Evolutionary conservation across 2,329 filamentous ascomycete species (phyloP), one percentile per base, ranked within the genome.

Genomic region (Thelonectria blattea): DNA sequence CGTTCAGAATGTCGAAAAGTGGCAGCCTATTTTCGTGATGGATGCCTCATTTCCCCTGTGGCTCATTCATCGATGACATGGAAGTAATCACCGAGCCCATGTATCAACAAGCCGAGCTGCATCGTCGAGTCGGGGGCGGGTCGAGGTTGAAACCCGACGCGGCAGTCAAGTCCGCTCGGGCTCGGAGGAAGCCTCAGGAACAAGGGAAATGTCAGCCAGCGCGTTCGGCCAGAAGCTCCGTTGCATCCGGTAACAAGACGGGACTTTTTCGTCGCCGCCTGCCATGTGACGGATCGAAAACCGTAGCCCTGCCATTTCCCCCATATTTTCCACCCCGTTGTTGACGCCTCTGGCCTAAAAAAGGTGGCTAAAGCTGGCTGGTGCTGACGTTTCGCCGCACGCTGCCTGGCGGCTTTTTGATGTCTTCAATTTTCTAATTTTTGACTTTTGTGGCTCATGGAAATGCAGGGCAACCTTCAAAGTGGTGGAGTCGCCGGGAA

Each of bases 241-340:
- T 61, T 32, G 60, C 62, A 72, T 72, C 70, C 68, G 70, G 56
- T 49, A 56, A 18, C 61, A 51, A 64, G 54, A 72, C 70, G 70
- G 70, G 45, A 61, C 60, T 68, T 72, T 72, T 69, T 72, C 70
- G 70, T 72, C 46, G 50, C 55, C 52, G 27, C 46, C 42, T 56
- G 56, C 59, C 68, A 71, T 68, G 64, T 72, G 70, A 72, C 59
- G 52, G 67, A 58, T 39, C 57, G 60, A 67, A 61, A 68, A 69
- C 60, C 64, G 62, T 66, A 70, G 69, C 68, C 68, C 56, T 68
- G 69, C 57, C 56, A 59, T 56, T 61, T 59, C 64, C 54, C 43
- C 10, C 57, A 18, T 50, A 43, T 43, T 51, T 46, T 20, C 47
- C 56, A 53, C 51, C 45, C 30, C 54, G 56, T 51, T 43, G 32